Base-by-base conservation (phyloP, 2,329 filamentous ascomycete genomes). In the Apiospora sp. region DNA sequence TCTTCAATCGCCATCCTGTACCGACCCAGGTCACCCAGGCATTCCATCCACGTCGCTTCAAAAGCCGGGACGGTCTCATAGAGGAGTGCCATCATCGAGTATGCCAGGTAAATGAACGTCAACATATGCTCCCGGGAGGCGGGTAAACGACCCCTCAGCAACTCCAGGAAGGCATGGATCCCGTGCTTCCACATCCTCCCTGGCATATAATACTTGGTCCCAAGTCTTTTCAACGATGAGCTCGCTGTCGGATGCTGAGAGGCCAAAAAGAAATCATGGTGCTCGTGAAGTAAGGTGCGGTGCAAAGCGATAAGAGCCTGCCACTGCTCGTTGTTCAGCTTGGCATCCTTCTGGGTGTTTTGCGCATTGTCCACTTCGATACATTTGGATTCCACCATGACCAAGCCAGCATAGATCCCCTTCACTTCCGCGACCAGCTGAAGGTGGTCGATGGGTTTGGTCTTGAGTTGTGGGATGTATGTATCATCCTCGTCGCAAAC, bases 1-100 rank as follows among this genome's bases (percentile, higher is more conserved):
- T 97, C 93, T 80, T 98, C 95, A 61, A 98, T 95, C 0, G 95
- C 94, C 95, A 98, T 98, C 0, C 92, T 87, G 64, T 97, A 98
- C 27, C 95, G 87, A 0, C 92, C 93, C 0, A 98, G 83, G 78
- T 98, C 95, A 0, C 96, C 96, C 0, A 98, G 84, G 71, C 95
- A 98, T 76, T 98, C 96, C 12, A 97, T 94, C 96, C 96, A 98
- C 0, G 94, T 98, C 72, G 96, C 93, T 70, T 93, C 89, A 75
- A 97, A 98, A 0, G 89, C 87, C 0, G 93, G 91, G 0, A 98
- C 94, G 0, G 94, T 97, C 77, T 98, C 96, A 73, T 95, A 93
- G 0, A 98, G 82, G 0, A 98, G 82, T 0, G 94, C 92, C 89
- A 98, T 94, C 90, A 97, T 97, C 2, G 92, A 93, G 75, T 98